Evolutionary conservation across 129 eudicot genomes (phyloP), one percentile per base, ranked within the genome.

Genomic region (Tanacetum coccineum): DNA sequence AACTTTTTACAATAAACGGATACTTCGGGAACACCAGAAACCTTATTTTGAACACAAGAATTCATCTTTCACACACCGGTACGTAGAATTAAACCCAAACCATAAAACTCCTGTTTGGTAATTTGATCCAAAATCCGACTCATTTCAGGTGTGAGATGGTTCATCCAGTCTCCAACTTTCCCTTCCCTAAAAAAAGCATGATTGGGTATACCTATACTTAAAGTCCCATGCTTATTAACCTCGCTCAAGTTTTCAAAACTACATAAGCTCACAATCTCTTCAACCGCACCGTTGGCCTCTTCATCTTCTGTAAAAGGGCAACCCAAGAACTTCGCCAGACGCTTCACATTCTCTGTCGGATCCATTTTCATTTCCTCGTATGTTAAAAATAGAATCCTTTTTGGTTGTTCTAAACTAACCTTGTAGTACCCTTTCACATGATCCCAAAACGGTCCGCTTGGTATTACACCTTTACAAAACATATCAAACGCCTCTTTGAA

Each of bases 371-470:
- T 63, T 8, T 57, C 76, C 64, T 74, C 79, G 1, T 66, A 59
- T 9, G 73, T 66, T 56, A 78, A 50, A 26, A 78, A 78, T 15
- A 78, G 10, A 28, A 72, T 39, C 45, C 26, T 72, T 25, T 26
- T 14, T 4, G 78, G 75, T 7, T 49, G 71, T 70, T 70, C 64
- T 46, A 71, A 32, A 46, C 78, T 32, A 0, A 15, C 77, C 3
- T 71, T 75, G 40, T 62, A 22, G 30, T 75, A 80, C 53, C 71
- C 74, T 28, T 70, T 50, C n/a, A 75, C 80, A 30, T 80, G 84
- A 45, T 75, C 84, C 81, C 78, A 75, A 47, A 68, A 75, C 0
- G 84, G 84, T 9, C 78, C 75, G 9, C n/a, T 51, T 30, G 70
- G 67, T 12, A 56, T 59, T 6, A 44, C 56, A 5, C 84, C 80